phyloP scores from a whole-genome alignment of 2,329 filamentous ascomycete genomes.

The Cordyceps cateniannulata region DNA sequence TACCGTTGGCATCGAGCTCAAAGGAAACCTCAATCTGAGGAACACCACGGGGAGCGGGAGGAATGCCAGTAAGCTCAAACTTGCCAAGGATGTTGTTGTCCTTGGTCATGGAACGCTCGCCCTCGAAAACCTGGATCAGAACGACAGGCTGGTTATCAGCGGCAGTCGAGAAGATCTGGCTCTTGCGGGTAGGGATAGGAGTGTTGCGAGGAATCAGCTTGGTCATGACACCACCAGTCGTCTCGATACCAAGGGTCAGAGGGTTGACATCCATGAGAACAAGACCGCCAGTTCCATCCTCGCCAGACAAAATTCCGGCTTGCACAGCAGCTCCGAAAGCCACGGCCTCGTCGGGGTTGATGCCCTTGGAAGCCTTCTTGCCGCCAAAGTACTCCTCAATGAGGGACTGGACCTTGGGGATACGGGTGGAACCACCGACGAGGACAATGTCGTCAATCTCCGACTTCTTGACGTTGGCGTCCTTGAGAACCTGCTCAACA shows the following conservation, averaged over 20 bases:
- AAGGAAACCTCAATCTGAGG: conserved; percentile 98
- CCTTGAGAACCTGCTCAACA: conserved; percentile 97
- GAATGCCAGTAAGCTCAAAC: conserved; percentile 95
- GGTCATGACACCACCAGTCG: conserved; percentile 95
- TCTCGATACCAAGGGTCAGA: conserved; percentile 93
- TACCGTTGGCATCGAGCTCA: conserved; percentile 96
- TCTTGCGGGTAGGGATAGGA: conserved; percentile 91
- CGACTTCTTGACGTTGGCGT: conserved; percentile 92
- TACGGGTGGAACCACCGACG: conserved; percentile 97
- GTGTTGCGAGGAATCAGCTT: conserved; percentile 94
- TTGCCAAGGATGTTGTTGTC: conserved; percentile 97
- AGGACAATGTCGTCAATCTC: conserved; percentile 96
- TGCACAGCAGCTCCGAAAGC: conserved; percentile 97
- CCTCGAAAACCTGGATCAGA: conserved; percentile 91
- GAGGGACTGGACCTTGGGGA: conserved; percentile 91
- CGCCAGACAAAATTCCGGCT: conserved; percentile 88
- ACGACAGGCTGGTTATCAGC: conserved; percentile 96
- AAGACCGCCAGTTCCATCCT: conserved; percentile 70
- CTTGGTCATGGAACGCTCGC: conserved; percentile 89
- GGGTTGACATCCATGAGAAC: conserved; percentile 98
- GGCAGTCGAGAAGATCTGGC: conserved; percentile 94
- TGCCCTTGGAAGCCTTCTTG: conserved; percentile 98
- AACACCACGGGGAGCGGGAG: conserved; percentile 88
- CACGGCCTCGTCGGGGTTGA: conserved; percentile 98
- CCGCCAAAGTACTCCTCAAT: conserved; percentile 93